These are phyloP conservation scores for Scheffersomyces parashehatae DNA, from an alignment of 1,139 yeast genomes.

Conservation along the genomic window DNA sequence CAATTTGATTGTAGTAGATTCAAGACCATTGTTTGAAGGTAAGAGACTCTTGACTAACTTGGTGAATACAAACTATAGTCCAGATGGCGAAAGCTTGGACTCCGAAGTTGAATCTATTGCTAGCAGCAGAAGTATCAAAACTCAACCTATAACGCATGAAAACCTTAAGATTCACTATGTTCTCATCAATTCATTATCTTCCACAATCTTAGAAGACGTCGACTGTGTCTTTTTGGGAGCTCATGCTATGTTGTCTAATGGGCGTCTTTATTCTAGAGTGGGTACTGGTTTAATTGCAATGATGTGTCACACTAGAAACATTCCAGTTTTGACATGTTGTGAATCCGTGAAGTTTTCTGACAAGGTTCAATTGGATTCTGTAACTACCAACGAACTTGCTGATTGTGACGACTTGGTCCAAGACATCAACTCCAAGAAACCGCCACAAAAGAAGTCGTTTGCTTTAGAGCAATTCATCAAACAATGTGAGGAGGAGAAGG, in stretches of 20 bases:
- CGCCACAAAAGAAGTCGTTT: conserved; percentile 62
- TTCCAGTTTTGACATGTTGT: conserved; percentile 94
- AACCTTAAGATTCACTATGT: conserved; percentile 56
- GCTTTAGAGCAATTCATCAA: conserved; percentile 67
- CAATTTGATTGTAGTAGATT: conserved; percentile 84
- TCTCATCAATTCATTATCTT: conserved; percentile 74
- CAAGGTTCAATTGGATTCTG: conserved; percentile 93
- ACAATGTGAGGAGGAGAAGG: conserved; percentile 31
- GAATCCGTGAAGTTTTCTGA: conserved; percentile 94
- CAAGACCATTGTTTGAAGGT: conserved; percentile 96
- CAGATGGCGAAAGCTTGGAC: conserved; percentile 32
- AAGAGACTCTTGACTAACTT: conserved; percentile 68
- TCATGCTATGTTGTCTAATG: conserved; percentile 95
- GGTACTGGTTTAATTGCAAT: conserved; percentile 95
- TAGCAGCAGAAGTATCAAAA: conserved; percentile 7
- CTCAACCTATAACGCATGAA: conserved; percentile 34
- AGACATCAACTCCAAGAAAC: conserved; percentile 46
- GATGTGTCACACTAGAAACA: conserved; percentile 83
- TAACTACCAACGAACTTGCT: conserved; percentile 89
- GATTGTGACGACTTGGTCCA: conserved; percentile 74
- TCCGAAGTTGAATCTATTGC: conserved; percentile 51
- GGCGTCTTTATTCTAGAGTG: conserved; percentile 87
- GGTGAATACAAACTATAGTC: conserved; percentile 31
- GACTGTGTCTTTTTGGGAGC: conserved; percentile 95
- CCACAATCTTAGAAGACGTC: conserved; percentile 74